These are phyloP conservation scores for Aspergillus piperis DNA, from an alignment of 2,329 filamentous ascomycete species.

Conservation along the genomic window DNA sequence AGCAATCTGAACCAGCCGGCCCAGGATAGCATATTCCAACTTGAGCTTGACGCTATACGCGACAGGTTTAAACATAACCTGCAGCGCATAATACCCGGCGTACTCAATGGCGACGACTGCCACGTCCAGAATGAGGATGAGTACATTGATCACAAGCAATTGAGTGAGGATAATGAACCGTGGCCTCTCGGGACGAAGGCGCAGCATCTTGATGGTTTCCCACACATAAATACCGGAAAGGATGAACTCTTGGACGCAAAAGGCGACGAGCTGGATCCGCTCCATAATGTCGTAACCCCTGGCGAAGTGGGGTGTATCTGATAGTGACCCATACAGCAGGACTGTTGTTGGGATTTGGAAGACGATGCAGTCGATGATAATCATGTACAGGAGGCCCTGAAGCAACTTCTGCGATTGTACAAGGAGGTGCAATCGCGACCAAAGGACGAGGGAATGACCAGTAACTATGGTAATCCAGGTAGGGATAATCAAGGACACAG, in stretches of 20 bases:
- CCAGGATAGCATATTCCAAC: constrained; percentile 58
- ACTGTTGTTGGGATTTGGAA: constrained; percentile 44
- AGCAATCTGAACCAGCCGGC: constrained; percentile 39
- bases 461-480: constrained; percentile 47
- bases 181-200: constrained; percentile 23
- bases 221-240: constrained; percentile 53
- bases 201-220: constrained; percentile 51
- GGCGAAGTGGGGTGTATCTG: background rate
- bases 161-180: constrained; percentile 24
- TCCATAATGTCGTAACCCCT: constrained; percentile 45
- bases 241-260: constrained; percentile 54
- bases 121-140: constrained; percentile 51
- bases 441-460: constrained; percentile 48
- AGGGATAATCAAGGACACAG: constrained; percentile 37
- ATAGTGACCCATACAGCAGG: constrained; percentile 38
- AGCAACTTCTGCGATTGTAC: constrained; percentile 35
- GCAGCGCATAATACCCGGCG: constrained; percentile 41
- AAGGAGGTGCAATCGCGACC: constrained; percentile 48
- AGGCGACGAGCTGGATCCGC: constrained; percentile 54
- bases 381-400: constrained; percentile 39
- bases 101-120: constrained; percentile 44
- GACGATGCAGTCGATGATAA: constrained; percentile 42
- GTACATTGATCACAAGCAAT: constrained; percentile 56
- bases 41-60: constrained; percentile 48
- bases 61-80: constrained; percentile 44